phyloP scores from a whole-genome alignment of 257 asterid genomes.

The Lantana camara region DNA sequence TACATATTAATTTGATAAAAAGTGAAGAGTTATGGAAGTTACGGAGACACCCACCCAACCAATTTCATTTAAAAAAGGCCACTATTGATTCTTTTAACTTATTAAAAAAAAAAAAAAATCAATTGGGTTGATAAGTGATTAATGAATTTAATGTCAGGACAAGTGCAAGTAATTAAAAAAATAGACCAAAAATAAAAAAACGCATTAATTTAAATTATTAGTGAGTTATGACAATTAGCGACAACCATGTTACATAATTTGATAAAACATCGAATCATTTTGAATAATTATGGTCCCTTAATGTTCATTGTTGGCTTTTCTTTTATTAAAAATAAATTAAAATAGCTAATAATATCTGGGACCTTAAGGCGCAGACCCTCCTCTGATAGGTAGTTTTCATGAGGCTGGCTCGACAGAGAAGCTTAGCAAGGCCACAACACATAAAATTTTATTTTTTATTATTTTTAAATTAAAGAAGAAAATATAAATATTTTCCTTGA shows the following conservation, averaged over 20 bases:
- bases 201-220: too few species aligned
- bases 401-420: slow-evolving; percentile 12
- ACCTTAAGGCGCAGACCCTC: not conserved
- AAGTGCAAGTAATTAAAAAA: not conserved
- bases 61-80: too few species aligned
- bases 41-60: too few species aligned
- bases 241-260: too few species aligned
- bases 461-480: too few species aligned
- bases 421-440: slow-evolving; percentile 1
- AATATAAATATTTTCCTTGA: not conserved
- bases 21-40: too few species aligned
- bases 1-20: too few species aligned
- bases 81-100: too few species aligned
- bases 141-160: not conserved
- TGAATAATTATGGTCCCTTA: not conserved
- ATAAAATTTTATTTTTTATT: not conserved
- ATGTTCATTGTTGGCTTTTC: slow-evolving; percentile 15
- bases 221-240: too few species aligned
- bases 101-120: too few species aligned
- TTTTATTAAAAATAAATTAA: not conserved
- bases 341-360: not conserved
- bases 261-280: too few species aligned
- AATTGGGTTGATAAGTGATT: not conserved
- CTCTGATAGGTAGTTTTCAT: slow-evolving; percentile 33
- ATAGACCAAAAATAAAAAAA: too few species aligned